Evolutionary conservation across 2,329 filamentous ascomycete genomes (phyloP).

Genomic region (Xylariaceae sp.): DNA sequence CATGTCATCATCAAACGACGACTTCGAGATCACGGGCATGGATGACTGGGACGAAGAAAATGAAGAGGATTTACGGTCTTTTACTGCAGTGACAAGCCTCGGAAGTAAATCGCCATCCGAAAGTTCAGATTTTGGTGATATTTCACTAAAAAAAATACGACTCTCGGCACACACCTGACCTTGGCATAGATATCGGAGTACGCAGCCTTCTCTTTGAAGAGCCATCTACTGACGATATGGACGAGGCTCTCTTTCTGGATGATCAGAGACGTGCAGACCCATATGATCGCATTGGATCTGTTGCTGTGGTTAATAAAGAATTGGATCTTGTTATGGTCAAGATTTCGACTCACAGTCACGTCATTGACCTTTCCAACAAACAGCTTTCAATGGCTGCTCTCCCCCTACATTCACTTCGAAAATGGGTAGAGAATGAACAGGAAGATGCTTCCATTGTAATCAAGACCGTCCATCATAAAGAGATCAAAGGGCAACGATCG

Average conservation of each 20-base stretch:
- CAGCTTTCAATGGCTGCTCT: not conserved
- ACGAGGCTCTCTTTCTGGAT: no score
- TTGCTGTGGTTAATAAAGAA: conserved; percentile 7
- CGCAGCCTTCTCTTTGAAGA: not conserved
- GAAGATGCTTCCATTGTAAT: conserved; percentile 4
- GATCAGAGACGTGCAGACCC: no score
- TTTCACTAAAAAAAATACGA: conserved; percentile 4
- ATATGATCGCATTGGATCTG: conserved; percentile 8
- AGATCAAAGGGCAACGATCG: conserved; percentile 10
- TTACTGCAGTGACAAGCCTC: conserved; percentile 11
- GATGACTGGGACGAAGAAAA: conserved; percentile 13
- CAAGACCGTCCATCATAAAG: conserved; percentile 8
- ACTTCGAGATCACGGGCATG: conserved; percentile 14
- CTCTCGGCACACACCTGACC: conserved; percentile 8
- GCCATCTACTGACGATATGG: no score
- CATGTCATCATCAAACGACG: no score
- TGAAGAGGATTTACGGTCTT: conserved; percentile 3
- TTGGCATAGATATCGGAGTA: not conserved
- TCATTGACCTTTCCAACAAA: not conserved
- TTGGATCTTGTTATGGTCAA: conserved; percentile 14
- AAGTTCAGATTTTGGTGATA: conserved; percentile 10
- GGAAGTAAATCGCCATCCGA: conserved; percentile 14
- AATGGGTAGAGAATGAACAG: not conserved
- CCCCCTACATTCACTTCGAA: not conserved
- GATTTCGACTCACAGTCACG: not conserved